Evolutionary conservation across 106 monocot genomes (phyloP).

Genomic region (Narthecium ossifragum): DNA sequence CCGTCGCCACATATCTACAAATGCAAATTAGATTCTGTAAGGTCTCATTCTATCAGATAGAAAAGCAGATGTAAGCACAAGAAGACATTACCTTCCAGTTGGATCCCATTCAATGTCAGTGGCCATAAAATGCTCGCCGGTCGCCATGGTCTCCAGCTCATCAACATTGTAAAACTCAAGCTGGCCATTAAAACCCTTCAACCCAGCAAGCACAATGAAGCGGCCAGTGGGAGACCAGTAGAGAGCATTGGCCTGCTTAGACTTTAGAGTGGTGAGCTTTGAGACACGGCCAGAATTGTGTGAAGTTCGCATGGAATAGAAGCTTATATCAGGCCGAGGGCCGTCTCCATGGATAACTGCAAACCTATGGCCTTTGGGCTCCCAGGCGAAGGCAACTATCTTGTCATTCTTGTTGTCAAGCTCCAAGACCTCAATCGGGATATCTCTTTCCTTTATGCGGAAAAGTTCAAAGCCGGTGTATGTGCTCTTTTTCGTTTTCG

Average conservation of each 20-base stretch:
- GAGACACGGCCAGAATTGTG: constrained; percentile 59
- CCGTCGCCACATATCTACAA: constrained; percentile 70
- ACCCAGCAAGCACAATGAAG: constrained; percentile 75
- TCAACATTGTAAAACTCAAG: constrained; percentile 94
- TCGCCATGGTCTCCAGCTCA: constrained; percentile 89
- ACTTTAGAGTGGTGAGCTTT: constrained; percentile 84
- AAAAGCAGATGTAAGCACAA: not conserved
- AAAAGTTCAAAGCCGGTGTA: constrained; percentile 95
- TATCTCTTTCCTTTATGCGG: constrained; percentile 91
- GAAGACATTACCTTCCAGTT: constrained; percentile 58
- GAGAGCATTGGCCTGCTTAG: constrained; percentile 86
- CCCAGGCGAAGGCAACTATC: constrained; percentile 93
- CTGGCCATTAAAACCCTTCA: constrained; percentile 91
- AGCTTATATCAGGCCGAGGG: constrained; percentile 77
- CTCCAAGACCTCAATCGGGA: constrained; percentile 87
- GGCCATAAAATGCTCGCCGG: constrained; percentile 91
- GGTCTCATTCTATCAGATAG: not conserved
- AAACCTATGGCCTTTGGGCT: constrained; percentile 91
- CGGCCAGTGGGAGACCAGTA: constrained; percentile 88
- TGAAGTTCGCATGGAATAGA: constrained; percentile 78
- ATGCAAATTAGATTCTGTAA: not conserved
- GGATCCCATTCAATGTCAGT: constrained; percentile 97
- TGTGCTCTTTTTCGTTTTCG: constrained; percentile 90
- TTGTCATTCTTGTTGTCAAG: constrained; percentile 96
- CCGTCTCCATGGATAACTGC: constrained; percentile 85